Base-by-base conservation (phyloP, 2,329 filamentous ascomycete genomes). In the Didymella arachidicola region DNA sequence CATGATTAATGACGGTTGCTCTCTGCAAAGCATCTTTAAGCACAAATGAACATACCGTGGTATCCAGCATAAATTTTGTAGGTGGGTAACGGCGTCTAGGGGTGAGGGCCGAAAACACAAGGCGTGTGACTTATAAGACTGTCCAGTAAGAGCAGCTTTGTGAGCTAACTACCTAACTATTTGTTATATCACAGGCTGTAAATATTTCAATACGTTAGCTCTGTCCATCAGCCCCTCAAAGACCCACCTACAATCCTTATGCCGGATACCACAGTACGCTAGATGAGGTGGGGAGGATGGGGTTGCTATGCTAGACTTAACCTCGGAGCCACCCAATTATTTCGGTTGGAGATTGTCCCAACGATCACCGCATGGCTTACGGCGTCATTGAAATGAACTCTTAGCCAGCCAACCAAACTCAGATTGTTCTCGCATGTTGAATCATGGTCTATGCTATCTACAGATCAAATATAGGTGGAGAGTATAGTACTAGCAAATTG, bases 311-410 rank as follows among this genome's bases (percentile, higher is more conserved):
- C 48, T n/a, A 39, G 36, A 36, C 6, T 36, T 7, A 27, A 43
- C 42, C 34, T 44, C 30, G 19, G 30, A n/a, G 32, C 57, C 19
- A 19, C 25, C 66, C 62, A 66, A 65, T 68, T 51, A 56, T 16
- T 12, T 29, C 34, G 26, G 38, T 46, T 49, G 62, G 59, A 53
- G 38, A 43, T 34, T 2, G 57, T 47, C 27, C 57, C 54, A 18
- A 46, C 36, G 44, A 45, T 36, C 62, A 66, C 57, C 12, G 43
- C 62, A 62, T 56, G 18, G 30, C 53, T 45, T 50, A 61, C 61
- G 49, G 34, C 61, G 64, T 68, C 19, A 48, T 18, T n/a, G 10
- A 25, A 39, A 43, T n/a, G 8, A 11, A 2, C 7, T n/a, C 3
- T 4, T 59, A 48, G 34, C 36, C 29, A 48, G 34, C 36, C 29